Conservation (phyloP, 257 asterid genomes). For the Cynanchum wilfordii region DNA sequence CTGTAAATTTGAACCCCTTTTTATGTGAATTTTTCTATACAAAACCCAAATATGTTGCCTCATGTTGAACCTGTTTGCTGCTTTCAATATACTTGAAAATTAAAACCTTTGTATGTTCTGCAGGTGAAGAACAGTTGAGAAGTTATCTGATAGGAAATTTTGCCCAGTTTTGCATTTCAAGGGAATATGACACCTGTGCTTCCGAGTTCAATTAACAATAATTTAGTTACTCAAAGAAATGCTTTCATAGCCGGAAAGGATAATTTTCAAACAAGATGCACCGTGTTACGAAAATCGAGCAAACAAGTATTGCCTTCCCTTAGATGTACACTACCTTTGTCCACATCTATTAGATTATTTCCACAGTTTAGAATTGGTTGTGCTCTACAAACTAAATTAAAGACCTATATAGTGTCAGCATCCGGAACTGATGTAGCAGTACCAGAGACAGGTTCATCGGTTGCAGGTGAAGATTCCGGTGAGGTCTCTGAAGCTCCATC, state of each 20-base stretch:
- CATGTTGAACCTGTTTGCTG: neutral
- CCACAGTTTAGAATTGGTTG: conserved; percentile 61
- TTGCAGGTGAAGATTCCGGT: conserved; percentile 24
- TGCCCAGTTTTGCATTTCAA: conserved; percentile 21
- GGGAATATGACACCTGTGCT: conserved; percentile 51
- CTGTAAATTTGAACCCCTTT: neutral
- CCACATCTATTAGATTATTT: conserved; percentile 69
- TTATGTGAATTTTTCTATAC: neutral
- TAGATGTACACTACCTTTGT: conserved; percentile 52
- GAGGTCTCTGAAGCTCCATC: conserved; percentile 31
- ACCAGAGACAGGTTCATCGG: conserved; percentile 50
- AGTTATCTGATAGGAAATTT: conserved; percentile 24
- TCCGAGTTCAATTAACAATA: conserved; percentile 41
- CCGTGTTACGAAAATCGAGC: conserved; percentile 32
- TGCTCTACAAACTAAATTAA: conserved; percentile 37
- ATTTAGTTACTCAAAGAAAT: conserved; percentile 40
- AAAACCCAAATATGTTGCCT: neutral
- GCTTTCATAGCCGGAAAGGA: conserved; percentile 35
- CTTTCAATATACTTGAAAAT: neutral
- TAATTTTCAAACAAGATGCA: conserved; percentile 41
- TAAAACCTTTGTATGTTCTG: conserved; percentile 3
- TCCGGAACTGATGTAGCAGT: conserved; percentile 70
- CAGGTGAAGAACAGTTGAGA: conserved; percentile 44
- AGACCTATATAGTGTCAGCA: conserved; percentile 38
- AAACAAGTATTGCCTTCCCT: conserved; percentile 43